These are phyloP conservation scores for Sporothrix globosa DNA, from an alignment of 2,329 filamentous ascomycete genomes.

Conservation along the genomic window DNA sequence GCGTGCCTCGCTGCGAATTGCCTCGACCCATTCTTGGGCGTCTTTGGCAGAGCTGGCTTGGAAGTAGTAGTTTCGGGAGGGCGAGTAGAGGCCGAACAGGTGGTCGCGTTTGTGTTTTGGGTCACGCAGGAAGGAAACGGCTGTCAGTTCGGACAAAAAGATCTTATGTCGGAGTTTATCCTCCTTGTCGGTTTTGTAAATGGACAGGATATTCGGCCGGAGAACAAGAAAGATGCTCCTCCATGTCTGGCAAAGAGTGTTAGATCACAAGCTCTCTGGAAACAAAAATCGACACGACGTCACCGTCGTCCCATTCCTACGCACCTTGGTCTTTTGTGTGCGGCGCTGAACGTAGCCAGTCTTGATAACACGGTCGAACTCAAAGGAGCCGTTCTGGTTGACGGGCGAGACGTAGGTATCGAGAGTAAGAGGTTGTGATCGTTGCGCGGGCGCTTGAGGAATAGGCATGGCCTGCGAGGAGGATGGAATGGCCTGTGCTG, in stretches of 20 bases:
- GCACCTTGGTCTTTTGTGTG: slow-evolving; percentile 89
- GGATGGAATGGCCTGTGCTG: background rate
- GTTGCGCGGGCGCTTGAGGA: slow-evolving; percentile 39
- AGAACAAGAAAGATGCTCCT: slow-evolving; percentile 87
- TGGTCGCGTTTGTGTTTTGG: slow-evolving; percentile 84
- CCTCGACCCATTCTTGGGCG: slow-evolving; percentile 81
- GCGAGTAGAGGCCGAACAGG: slow-evolving; percentile 90
- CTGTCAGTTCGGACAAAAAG: slow-evolving; percentile 84
- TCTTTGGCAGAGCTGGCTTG: slow-evolving; percentile 74
- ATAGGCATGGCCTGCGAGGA: slow-evolving; percentile 26
- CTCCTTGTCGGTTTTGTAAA: slow-evolving; percentile 92
- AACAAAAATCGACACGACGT: background rate
- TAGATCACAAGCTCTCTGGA: slow-evolving; percentile 16
- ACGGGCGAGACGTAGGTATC: slow-evolving; percentile 76
- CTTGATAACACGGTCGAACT: slow-evolving; percentile 92
- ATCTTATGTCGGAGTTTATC: slow-evolving; percentile 88
- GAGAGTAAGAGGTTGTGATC: slow-evolving; percentile 53
- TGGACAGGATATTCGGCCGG: slow-evolving; percentile 83
- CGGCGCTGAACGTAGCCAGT: slow-evolving; percentile 83
- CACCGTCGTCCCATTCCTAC: slow-evolving; percentile 25
- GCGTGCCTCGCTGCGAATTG: slow-evolving; percentile 76
- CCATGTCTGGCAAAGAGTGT: slow-evolving; percentile 67
- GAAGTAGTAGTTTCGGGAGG: slow-evolving; percentile 88
- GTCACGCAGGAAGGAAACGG: slow-evolving; percentile 84
- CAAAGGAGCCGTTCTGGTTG: slow-evolving; percentile 93